Evolutionary conservation across 1,139 yeast genomes (phyloP).

Genomic region (Candida sp.): DNA sequence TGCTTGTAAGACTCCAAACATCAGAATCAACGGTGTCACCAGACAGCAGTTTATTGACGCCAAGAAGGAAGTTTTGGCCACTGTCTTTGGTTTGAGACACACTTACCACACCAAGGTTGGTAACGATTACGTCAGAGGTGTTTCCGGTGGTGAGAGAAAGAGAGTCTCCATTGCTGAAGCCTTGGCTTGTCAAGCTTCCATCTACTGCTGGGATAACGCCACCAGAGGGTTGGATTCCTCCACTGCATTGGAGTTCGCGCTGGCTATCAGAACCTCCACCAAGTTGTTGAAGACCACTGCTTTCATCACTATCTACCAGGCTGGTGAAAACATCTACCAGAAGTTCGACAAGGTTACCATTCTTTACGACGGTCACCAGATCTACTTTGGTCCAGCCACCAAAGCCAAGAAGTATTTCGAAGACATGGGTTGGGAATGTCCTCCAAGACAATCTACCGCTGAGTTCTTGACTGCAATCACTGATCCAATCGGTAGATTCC

Average conservation of each 20-base stretch:
- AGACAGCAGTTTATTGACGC: slow-evolving; percentile 52
- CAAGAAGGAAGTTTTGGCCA: slow-evolving; percentile 53
- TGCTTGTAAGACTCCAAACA: slow-evolving; percentile 60
- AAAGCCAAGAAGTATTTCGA: slow-evolving; percentile 60
- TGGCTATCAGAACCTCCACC: slow-evolving; percentile 65
- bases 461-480: slow-evolving; percentile 74
- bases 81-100: slow-evolving; percentile 56
- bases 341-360: slow-evolving; percentile 69
- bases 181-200: slow-evolving; percentile 56
- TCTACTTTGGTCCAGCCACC: slow-evolving; percentile 59
- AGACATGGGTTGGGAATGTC: slow-evolving; percentile 64
- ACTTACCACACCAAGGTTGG: slow-evolving; percentile 30
- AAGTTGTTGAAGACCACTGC: slow-evolving; percentile 59
- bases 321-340: slow-evolving; percentile 67
- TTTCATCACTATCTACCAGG: slow-evolving; percentile 66
- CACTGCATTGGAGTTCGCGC: slow-evolving; percentile 69
- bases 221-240: slow-evolving; percentile 81
- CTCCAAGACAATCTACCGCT: slow-evolving; percentile 66
- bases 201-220: slow-evolving; percentile 79
- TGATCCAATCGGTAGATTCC: slow-evolving; percentile 53
- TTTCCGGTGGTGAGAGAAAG: slow-evolving; percentile 86
- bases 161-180: slow-evolving; percentile 81
- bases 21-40: slow-evolving; percentile 51
- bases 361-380: slow-evolving; percentile 60
- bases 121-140: slow-evolving; percentile 67